Evolutionary conservation across 2,329 filamentous ascomycete genomes (phyloP).

Genomic region (Cladosporium velox): DNA sequence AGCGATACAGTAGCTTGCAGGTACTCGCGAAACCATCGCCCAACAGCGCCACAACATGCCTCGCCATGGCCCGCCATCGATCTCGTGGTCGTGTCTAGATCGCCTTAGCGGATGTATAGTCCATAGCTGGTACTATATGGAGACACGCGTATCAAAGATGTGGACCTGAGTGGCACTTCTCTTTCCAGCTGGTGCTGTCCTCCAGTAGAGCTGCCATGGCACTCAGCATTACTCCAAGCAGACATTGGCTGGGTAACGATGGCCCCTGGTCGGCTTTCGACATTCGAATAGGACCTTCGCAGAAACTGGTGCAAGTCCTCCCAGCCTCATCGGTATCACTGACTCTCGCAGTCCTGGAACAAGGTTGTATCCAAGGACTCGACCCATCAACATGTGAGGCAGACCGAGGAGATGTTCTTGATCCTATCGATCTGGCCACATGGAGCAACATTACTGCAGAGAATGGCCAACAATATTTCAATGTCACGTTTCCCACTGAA

Average conservation of each 20-base stretch:
- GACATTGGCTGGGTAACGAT: constrained; percentile 1
- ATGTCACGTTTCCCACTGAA: not conserved
- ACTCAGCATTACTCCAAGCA: not conserved
- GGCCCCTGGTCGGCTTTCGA: not conserved
- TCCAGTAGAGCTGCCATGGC: not conserved
- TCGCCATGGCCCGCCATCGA: not conserved
- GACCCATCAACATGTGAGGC: not conserved
- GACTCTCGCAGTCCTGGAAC: not conserved
- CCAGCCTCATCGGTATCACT: not conserved
- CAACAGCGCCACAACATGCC: not conserved
- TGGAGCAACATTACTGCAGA: not conserved
- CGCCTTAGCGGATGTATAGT: not conserved
- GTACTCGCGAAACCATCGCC: not conserved
- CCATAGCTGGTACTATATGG: not conserved
- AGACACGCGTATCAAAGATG: not conserved
- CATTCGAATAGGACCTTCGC: not conserved
- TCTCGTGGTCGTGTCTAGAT: not conserved
- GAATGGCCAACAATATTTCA: not conserved
- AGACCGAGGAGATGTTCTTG: not conserved
- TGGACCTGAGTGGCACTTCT: not conserved
- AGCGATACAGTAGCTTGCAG: not conserved
- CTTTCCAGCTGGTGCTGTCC: not conserved
- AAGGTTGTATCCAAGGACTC: not conserved
- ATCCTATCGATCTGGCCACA: not conserved
- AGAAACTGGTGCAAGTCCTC: not conserved